Base-by-base conservation (phyloP, 495 filamentous ascomycete genomes). In the Neurospora pannonica region DNA sequence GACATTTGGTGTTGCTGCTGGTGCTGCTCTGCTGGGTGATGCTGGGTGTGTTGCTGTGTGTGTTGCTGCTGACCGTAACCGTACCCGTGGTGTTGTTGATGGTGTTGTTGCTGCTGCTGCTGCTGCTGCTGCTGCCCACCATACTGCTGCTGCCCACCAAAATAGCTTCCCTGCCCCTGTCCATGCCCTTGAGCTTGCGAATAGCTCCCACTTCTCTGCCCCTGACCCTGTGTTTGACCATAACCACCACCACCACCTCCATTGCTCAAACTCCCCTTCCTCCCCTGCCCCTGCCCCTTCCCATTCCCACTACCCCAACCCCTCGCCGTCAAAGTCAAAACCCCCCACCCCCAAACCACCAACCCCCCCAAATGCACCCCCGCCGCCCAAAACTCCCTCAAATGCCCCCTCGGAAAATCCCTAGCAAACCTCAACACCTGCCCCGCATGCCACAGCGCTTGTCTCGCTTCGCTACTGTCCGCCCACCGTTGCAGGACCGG, bases 371-470 rank as follows among this genome's bases (percentile, higher is more conserved):
- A 87, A 74, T 89, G 90, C 0, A 91, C 84, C 0, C 84, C 87
- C 15, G 91, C 85, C 6, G 89, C 88, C 69, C 86, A 83, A 77
- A 91, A 91, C 36, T 89, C 88, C 17, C 87, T 86, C 4, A 91
- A 78, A 4, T 83, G 81, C 0, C 84, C 84, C 0, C 77, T 74
- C 0, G 86, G 81, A 67, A 91, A 86, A 11, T 77, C 54, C 74
- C 84, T 86, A 0, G 87, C 89, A 5, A 86, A 84, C 9, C 87
- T 84, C 9, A 92, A 76, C 1, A 90, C 83, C 78, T 91, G 90
- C 0, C 89, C 90, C 0, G 90, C 89, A 73, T 90, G 88, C 87
- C 88, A 91, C 1, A 91, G 76, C 1, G 90, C 89, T 36, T 84
- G 84, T 7, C 90, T 80, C 0, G 87, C 85, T 28, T 89, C 87